Evolutionary conservation across 2,329 filamentous ascomycete species (phyloP), one percentile per base, ranked within the genome.

Genomic region (Aspergillus pseudoglaucus): DNA sequence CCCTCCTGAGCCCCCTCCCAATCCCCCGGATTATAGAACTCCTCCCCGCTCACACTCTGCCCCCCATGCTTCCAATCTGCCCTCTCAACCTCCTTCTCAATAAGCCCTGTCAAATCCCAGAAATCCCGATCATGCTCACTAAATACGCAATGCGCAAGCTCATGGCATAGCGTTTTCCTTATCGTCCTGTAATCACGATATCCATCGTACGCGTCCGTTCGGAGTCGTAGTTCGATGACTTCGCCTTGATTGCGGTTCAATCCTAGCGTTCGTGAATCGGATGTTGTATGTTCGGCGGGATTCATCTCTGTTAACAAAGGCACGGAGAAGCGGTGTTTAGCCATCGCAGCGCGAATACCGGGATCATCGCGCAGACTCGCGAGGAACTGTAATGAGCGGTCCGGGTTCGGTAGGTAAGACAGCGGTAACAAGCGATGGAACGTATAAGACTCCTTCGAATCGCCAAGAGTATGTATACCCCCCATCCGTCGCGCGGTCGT

Each of bases 241-340:
- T 95, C 86, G 51, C 93, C 93, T 2, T 76, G 70, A 63, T 97
- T 96, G 9, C 89, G 77, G 64, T 98, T 98, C 37, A 97, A 67
- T 0, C 93, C 93, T 0, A 97, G 71, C 1, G 88, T 90, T 40
- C 88, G 79, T 44, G 83, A 83, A n/a, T 93, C 85, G 60, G 88
- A 85, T 3, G 81, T 87, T 0, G 90, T 96, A 67, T 96, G 83
- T 56, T 84, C 79, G 0, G 84, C 77, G 0, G 93, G 93, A 59
- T 98, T 87, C 91, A 98, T 97, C 70, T 98, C 93, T 0, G 90
- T 96, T 22, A 98, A 76, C 3, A 97, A 69, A 0, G 85, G 85
- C 1, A 98, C 93, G 17, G 79, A 81, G 73, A 95, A 96, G 54
- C 83, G 80, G 72, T 95, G 90, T 59, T 83, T 84, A 14, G 79